Evolutionary conservation across 208 protist genomes (phyloP), one percentile per base, ranked within the genome.

Genomic region (Leishmania tropica): DNA sequence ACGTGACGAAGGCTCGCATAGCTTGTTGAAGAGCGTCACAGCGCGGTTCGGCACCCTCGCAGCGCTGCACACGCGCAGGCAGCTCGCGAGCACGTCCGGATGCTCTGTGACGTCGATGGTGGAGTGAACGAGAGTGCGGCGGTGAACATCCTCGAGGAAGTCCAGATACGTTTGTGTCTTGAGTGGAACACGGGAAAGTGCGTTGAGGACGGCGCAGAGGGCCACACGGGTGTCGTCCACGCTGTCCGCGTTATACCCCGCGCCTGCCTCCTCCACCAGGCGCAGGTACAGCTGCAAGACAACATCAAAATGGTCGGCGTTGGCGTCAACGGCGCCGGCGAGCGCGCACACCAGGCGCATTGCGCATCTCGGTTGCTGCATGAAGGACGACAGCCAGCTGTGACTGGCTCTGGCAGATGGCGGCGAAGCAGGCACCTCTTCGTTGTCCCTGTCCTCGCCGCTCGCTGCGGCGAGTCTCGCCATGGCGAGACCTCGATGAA

Each of bases 21-120:
- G 80, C 21, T 85, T 85, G 78, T 95, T 95, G 72, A 93, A 95
- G 35, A 93, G 78, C 21, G 87, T 35, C n/a, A 90, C 71, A 17
- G 91, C 85, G 2, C 80, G 79, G 45, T 3, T 74, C 3, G 76
- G 4, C 8, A 62, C 48, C 0, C 78, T 64, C 0, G 79, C 81
- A 11, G 80, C 75, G 68, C 84, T 40, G 80, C 85, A 78, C 19
- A 84, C 84, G 37, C 78, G 78, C 62, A 83, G 67, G 48, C 83
- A 87, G 47, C 62, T 83, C 6, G 86, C 82, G 37, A 85, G 60
- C 47, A 92, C 89, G 24, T 85, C 83, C 3, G 84, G 83, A 28
- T 88, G 76, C 47, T 88, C 70, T 74, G 84, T 80, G n/a, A 90
- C 83, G 8, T 79, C 84, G n/a, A 45, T 31, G 0, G 45, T 3